These are phyloP conservation scores for Oryza australiensis DNA, from an alignment of 176 grass and related monocot genomes.

Conservation along the genomic window DNA sequence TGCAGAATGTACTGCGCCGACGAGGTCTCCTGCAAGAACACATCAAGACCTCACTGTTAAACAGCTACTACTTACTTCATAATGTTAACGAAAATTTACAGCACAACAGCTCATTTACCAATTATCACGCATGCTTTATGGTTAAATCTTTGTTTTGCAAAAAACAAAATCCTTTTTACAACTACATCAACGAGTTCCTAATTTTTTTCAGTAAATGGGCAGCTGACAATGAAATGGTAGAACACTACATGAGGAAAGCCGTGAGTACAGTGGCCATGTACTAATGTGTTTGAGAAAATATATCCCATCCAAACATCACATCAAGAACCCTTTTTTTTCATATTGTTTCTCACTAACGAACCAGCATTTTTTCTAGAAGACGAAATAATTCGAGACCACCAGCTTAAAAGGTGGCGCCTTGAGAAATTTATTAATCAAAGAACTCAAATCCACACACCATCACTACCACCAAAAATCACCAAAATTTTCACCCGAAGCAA, in stretches of 20 bases:
- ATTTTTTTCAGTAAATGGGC: not conserved
- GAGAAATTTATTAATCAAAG: not conserved
- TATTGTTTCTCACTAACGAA: constrained; percentile 23
- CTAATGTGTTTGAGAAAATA: no score
- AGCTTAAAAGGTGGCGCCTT: not conserved
- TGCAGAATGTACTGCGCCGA: constrained; percentile 95
- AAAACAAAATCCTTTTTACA: no score
- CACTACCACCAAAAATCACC: not conserved
- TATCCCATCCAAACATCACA: constrained; percentile 34
- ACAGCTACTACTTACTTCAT: not conserved
- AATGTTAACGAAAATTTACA: constrained; percentile 6
- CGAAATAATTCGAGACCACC: not conserved
- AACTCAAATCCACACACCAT: constrained; percentile 17
- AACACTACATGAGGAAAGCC: constrained; percentile 25
- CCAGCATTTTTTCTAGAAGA: constrained; percentile 4
- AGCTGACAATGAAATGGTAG: not conserved
- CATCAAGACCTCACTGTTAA: not conserved
- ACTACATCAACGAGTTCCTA: no score
- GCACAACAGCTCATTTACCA: not conserved
- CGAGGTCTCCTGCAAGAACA: constrained; percentile 77
- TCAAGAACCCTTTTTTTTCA: constrained; percentile 30
- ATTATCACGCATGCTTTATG: not conserved
- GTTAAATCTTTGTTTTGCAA: no score
- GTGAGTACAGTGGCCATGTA: constrained; percentile 30
- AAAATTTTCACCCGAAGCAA: not conserved